Evolutionary conservation across 2,329 filamentous ascomycete genomes (phyloP).

Genomic region (Bretziella fagacearum): DNA sequence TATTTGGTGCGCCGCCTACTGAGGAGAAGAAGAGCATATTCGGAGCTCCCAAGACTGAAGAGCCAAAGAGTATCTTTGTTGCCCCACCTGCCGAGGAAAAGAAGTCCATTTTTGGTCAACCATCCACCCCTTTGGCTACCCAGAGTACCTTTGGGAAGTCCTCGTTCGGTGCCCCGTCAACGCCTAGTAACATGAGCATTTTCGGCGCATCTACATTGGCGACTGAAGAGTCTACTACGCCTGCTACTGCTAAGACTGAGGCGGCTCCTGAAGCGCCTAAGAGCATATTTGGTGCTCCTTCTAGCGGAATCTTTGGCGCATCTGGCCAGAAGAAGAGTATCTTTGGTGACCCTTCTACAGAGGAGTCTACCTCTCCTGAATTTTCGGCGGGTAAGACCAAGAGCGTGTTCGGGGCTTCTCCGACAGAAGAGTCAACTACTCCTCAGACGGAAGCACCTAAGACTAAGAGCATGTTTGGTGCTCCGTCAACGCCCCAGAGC

Average conservation of each 20-base stretch:
- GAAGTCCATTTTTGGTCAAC: background rate
- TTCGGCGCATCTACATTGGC: conserved; percentile 1
- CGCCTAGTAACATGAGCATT: background rate
- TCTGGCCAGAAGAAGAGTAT: background rate
- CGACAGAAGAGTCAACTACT: background rate
- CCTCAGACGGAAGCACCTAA: conserved; percentile 6
- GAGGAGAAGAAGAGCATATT: conserved; percentile 1
- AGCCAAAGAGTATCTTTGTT: background rate
- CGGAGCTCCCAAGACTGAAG: background rate
- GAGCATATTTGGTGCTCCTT: conserved; percentile 4
- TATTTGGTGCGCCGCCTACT: conserved; percentile 3
- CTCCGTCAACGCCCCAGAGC: background rate
- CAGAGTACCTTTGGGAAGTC: conserved; percentile 1
- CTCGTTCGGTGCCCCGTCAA: conserved; percentile 1
- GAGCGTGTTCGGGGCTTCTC: background rate
- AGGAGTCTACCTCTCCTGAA: background rate
- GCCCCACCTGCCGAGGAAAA: background rate
- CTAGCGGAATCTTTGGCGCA: conserved; percentile 1
- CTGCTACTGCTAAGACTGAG: background rate
- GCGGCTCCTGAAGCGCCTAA: background rate
- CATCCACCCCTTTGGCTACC: conserved; percentile 4
- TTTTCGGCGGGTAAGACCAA: background rate
- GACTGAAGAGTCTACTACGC: too few species aligned
- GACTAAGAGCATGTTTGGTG: conserved; percentile 11
- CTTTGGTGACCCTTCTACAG: background rate